Percentiles rank a stretch among this genome's conserved stretches.
Conservation (phyloP, 805 yeast species). For the Metschnikowia arizonensis region DNA sequence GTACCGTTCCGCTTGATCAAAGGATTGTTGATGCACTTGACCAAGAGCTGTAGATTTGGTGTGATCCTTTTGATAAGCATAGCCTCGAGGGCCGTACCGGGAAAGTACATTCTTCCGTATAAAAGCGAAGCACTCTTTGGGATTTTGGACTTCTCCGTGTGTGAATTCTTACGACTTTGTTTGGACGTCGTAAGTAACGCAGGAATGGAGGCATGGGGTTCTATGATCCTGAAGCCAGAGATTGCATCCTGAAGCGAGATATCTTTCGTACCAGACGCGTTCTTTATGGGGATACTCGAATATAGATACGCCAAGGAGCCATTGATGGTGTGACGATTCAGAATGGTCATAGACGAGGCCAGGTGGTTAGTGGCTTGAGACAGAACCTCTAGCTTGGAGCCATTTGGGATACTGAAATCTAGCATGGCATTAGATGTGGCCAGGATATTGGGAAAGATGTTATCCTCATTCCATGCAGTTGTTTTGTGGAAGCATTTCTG, state of each 20-base stretch:
- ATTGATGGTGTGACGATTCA: conserved; percentile 59
- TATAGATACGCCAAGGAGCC: conserved; percentile 84
- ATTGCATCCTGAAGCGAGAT: conserved; percentile 63
- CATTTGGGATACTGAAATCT: conserved; percentile 69
- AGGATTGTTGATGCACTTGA: conserved; percentile 73
- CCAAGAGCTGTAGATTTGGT: conserved; percentile 55
- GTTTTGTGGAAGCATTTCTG: conserved; percentile 64
- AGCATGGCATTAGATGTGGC: conserved; percentile 68
- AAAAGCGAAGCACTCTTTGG: conserved; percentile 38
- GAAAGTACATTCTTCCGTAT: conserved; percentile 86
- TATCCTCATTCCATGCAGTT: conserved; percentile 77
- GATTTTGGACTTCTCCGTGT: not conserved
- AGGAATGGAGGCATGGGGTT: conserved; percentile 31
- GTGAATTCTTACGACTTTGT: not conserved
- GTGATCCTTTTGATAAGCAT: conserved; percentile 68
- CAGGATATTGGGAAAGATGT: conserved; percentile 69
- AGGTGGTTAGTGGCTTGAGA: conserved; percentile 66
- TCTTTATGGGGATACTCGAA: conserved; percentile 54
- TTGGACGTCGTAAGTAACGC: not conserved
- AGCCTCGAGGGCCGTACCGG: conserved; percentile 83
- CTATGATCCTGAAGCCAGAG: conserved; percentile 61
- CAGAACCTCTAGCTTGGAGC: conserved; percentile 60
- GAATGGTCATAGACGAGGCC: conserved; percentile 68
- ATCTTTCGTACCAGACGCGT: conserved; percentile 47
- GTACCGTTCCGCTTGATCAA: conserved; percentile 50